Conservation (phyloP, 1,284 basidiomycete species). For the Phellopilus nigrolimitatus region DNA sequence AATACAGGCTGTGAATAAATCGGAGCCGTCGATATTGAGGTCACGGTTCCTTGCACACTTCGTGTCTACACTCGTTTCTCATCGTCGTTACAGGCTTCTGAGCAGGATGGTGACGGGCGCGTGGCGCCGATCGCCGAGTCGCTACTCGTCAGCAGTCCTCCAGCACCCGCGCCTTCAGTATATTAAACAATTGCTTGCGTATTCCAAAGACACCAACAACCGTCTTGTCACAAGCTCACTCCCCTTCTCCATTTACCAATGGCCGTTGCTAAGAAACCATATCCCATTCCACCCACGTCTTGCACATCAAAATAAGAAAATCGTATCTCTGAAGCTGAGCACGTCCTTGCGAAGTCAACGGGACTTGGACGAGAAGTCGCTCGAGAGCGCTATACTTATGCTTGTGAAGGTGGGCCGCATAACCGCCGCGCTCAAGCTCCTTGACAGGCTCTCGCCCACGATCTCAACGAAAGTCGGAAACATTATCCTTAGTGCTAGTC, state of each 20-base stretch:
- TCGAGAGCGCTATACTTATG: constrained; percentile 28
- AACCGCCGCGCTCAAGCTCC: constrained; percentile 40
- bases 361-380: constrained; percentile 7
- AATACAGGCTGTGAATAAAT: not conserved
- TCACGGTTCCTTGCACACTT: constrained; percentile 8
- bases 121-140: not conserved
- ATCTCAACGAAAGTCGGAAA: constrained; percentile 43
- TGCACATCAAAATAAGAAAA: constrained; percentile 7
- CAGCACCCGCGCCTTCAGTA: constrained; percentile 5
- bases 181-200: constrained; percentile 1
- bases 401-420: constrained; percentile 34
- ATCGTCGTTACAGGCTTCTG: constrained; percentile 13
- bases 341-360: constrained; percentile 18
- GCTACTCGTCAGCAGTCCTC: constrained; percentile 3
- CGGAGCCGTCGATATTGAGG: not conserved
- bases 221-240: constrained; percentile 8
- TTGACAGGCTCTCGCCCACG: constrained; percentile 28
- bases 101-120: constrained; percentile 1
- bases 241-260: constrained; percentile 18
- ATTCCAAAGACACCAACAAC: not conserved
- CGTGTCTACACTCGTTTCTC: constrained; percentile 8
- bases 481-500: constrained; percentile 43
- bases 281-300: constrained; percentile 16
- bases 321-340: constrained; percentile 14
- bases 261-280: constrained; percentile 12